Conservation (phyloP, 2,329 filamentous ascomycete genomes). For the Epicoccum sorghinum region DNA sequence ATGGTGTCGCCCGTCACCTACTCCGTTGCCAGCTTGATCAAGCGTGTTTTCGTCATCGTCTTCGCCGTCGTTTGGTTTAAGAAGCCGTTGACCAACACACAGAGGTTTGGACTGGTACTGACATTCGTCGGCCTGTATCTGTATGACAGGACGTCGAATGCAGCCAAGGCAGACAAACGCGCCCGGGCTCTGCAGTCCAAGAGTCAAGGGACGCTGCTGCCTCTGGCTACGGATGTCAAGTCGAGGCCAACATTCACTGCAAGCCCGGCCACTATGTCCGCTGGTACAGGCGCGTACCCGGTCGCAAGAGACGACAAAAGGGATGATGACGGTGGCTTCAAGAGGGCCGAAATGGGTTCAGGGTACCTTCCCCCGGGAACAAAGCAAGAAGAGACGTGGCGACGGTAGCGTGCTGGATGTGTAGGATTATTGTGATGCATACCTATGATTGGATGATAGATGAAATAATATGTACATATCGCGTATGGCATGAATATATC, state of each 20-base stretch:
- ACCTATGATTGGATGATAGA: slow-evolving; percentile 11
- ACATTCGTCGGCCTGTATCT: slow-evolving; percentile 94
- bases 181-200: slow-evolving; percentile 70
- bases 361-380: slow-evolving; percentile 78
- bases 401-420: slow-evolving; percentile 29
- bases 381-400: slow-evolving; percentile 86
- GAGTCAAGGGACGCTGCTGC: slow-evolving; percentile 68
- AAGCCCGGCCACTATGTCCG: slow-evolving; percentile 46
- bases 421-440: not conserved
- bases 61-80: slow-evolving; percentile 97
- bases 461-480: slow-evolving; percentile 1
- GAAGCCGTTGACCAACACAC: slow-evolving; percentile 80
- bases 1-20: slow-evolving; percentile 97
- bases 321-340: slow-evolving; percentile 59
- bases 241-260: slow-evolving; percentile 46
- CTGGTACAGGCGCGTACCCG: slow-evolving; percentile 42
- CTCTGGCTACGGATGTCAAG: slow-evolving; percentile 57
- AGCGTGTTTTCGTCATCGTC: slow-evolving; percentile 95
- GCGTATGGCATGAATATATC: too few species aligned
- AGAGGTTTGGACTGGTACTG: slow-evolving; percentile 82
- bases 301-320: slow-evolving; percentile 60
- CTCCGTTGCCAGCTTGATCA: slow-evolving; percentile 93
- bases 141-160: slow-evolving; percentile 90
- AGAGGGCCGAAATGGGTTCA: slow-evolving; percentile 46
- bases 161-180: slow-evolving; percentile 83